Base-by-base conservation (phyloP, 805 yeast species). In the Lachancea cidri region DNA sequence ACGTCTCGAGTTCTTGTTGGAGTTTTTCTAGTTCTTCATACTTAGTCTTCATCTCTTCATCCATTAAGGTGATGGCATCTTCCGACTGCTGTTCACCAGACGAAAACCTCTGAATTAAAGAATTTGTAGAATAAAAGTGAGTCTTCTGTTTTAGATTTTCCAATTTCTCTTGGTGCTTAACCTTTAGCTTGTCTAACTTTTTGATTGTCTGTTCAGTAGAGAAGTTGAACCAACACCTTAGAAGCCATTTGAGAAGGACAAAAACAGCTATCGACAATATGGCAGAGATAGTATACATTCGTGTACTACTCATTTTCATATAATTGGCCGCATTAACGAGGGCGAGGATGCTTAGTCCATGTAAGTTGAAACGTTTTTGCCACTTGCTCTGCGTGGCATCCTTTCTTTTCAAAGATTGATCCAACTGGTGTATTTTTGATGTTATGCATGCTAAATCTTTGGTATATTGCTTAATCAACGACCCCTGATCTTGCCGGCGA, bases 51-150 rank as follows among this genome's bases (percentile, higher is more conserved):
- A 72, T 54, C 48, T 71, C 76, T 29, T 66, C 69, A 33, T 72
- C 74, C 49, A 74, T 60, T 24, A 60, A 52, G 36, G 68, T 65
- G 53, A 67, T 55, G 19, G 68, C 64, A 54, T 75, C 79, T 36
- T 68, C 73, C 43, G 66, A 56, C 35, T 68, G 65, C 46, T 73
- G 76, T 31, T 66, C 72, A 13, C 83, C 86, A 29, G 64, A 58
- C 7, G 73, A 65, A 49, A 76, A 88, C 53, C 88, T 71, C 38
- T 73, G 75, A 33, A 89, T 65, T 35, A 89, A 69, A n/a, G 83
- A 79, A 60, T 79, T 80, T 1, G 96, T 85, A 11, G 81, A 72
- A 52, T 83, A 75, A 60, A 78, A 91, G 49, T 85, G 83, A 13
- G 95, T 84, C 54, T 77, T 71, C 42, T 73, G 68, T 61, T 85